Base-by-base conservation (phyloP, 2,329 filamentous ascomycete species). In the Celoporthe dispersa region DNA sequence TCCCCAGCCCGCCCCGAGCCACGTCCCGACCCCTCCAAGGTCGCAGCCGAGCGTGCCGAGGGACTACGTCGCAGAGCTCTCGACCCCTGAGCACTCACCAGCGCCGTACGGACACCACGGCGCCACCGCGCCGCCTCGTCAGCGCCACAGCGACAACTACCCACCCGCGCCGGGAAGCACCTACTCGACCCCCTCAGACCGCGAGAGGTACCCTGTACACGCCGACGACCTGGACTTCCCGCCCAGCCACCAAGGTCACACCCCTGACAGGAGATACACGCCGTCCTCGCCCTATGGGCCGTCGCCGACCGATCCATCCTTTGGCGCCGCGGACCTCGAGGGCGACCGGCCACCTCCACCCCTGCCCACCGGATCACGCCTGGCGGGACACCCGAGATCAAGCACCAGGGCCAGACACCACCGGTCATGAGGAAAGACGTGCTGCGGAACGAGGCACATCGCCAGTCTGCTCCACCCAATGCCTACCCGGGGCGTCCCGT, bases 381-480 rank as follows among this genome's bases (percentile, higher is more conserved):
- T 79, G 82, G 68, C n/a, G 62, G 37, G 12, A 31, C 41, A 33
- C 59, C 70, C 25, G 70, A 71, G 53, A 14, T 48, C 8, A 70
- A 69, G 33, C 68, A 71, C 33, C 64, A 67, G 12, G 55, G 5
- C 74, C 78, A 79, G 3, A 79, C 80, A 28, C 77, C 80, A 1
- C 80, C 80, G 1, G 81, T 81, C 2, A 89, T 90, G 86, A 83
- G 87, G 68, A 86, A 88, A 59, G 87, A 89, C 68, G 87, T 89
- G 14, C 76, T 89, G 72, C 83, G 84, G 70, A 87, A 79, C 67
- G 87, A 88, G 75, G 87, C 87, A 3, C 87, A 89, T 75, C 81
- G 87, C 57, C 80, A 86, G 57, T 86, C 86, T 0, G 76, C 80
- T 22, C 78, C 82, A 2, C 79, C 84, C 0, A 78, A 77, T 3